These are phyloP conservation scores for Chaetoceros muelleri DNA, from an alignment of 108 stramenopile species.

Conservation along the genomic window DNA sequence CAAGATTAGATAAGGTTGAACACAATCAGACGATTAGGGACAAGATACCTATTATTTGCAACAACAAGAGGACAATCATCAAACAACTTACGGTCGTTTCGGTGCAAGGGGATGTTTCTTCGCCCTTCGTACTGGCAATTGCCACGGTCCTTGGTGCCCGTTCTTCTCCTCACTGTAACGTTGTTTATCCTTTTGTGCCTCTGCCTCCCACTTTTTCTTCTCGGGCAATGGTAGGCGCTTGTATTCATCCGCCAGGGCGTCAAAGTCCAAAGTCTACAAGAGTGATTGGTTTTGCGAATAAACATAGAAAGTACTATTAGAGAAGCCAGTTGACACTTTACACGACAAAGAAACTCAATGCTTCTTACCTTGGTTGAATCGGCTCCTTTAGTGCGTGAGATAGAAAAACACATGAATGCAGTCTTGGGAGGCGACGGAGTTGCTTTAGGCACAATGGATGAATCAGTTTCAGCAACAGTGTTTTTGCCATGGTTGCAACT, in stretches of 20 bases:
- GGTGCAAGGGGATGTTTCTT: slow-evolving; percentile 52
- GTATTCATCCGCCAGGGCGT: background rate
- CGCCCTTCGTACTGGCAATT: slow-evolving; percentile 31
- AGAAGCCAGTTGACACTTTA: background rate
- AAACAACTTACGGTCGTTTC: slow-evolving; percentile 40
- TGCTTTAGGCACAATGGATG: background rate
- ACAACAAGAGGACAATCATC: background rate
- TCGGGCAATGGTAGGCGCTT: background rate
- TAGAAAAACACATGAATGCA: slow-evolving; percentile 57
- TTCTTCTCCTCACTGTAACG: slow-evolving; percentile 39
- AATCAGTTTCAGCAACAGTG: no score
- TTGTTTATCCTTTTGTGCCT: slow-evolving; percentile 46
- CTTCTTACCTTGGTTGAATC: no score
- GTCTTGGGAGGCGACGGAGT: slow-evolving; percentile 26
- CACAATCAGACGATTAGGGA: background rate
- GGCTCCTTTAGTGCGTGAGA: background rate
- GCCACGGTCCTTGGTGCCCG: slow-evolving; percentile 39
- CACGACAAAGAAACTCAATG: no score
- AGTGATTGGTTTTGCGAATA: background rate
- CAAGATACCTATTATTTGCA: background rate
- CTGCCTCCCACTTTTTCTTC: slow-evolving; percentile 31
- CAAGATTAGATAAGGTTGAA: background rate
- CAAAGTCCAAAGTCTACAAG: background rate
- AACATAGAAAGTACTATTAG: background rate
- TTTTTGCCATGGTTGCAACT: no score